Evolutionary conservation across 805 yeast genomes (phyloP).

Genomic region (Barnettozyma pratensis): DNA sequence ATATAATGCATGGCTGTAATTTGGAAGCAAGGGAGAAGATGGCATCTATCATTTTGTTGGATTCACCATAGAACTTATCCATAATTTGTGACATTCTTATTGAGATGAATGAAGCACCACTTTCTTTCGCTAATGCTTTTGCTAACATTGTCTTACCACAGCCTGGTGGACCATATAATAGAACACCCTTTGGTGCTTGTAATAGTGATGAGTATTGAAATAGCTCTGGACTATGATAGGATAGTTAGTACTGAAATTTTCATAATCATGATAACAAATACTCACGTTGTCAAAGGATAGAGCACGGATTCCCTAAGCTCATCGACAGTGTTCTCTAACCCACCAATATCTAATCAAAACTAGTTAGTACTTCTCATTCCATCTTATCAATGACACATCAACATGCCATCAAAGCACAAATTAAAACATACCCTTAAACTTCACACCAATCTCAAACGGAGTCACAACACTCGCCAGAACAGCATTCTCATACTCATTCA

Average conservation of each 20-base stretch:
- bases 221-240: conserved; percentile 51
- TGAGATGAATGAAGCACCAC: conserved; percentile 87
- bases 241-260: background rate
- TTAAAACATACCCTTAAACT: conserved; percentile 41
- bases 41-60: conserved; percentile 90
- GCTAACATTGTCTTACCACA: conserved; percentile 99
- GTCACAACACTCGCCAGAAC: conserved; percentile 74
- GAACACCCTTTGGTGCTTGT: conserved; percentile 91
- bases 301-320: conserved; percentile 86
- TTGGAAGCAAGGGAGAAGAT: conserved; percentile 85
- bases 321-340: conserved; percentile 73
- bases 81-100: conserved; percentile 89
- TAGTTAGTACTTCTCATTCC: background rate
- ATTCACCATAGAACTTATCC: conserved; percentile 98
- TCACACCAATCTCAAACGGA: conserved; percentile 75
- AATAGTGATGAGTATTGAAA: conserved; percentile 69
- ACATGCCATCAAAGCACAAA: background rate
- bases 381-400: background rate
- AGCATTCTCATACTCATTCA: conserved; percentile 73
- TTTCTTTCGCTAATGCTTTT: conserved; percentile 97
- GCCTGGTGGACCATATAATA: conserved; percentile 99
- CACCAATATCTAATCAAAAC: conserved; percentile 64
- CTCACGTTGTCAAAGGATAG: conserved; percentile 61
- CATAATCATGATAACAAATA: conserved; percentile 3
- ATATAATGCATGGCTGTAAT: conserved; percentile 89